phyloP scores from a whole-genome alignment of 1,284 basidiomycete genomes.

The Leccinum colubrinum region DNA sequence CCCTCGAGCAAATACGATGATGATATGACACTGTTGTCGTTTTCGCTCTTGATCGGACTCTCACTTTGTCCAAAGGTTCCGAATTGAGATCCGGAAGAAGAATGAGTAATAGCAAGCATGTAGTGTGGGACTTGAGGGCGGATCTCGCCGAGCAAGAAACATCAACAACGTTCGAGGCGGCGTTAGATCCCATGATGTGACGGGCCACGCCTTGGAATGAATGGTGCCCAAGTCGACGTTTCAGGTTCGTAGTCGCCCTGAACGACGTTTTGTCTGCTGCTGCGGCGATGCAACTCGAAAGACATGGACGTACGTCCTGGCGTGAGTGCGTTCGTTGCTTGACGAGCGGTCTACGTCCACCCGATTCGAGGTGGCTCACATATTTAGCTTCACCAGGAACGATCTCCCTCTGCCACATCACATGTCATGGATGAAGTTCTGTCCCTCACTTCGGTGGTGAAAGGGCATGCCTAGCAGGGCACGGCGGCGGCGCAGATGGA shows the following conservation, averaged over 20 bases:
- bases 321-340: slow-evolving; percentile 1
- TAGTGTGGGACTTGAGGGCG: slow-evolving; percentile 25
- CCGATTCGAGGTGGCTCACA: not conserved
- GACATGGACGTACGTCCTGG: not conserved
- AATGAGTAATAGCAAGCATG: not conserved
- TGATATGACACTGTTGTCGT: not conserved
- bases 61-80: slow-evolving; percentile 21
- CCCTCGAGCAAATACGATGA: slow-evolving; percentile 7
- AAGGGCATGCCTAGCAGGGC: not conserved
- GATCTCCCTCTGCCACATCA: not conserved
- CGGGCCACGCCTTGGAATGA: not conserved
- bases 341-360: not conserved
- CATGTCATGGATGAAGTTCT: slow-evolving; percentile 1
- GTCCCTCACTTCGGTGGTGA: not conserved
- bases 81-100: slow-evolving; percentile 27
- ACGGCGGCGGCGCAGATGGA: not conserved
- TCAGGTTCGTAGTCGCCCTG: slow-evolving; percentile 5
- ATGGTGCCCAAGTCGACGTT: slow-evolving; percentile 14
- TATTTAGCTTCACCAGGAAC: not conserved
- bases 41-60: slow-evolving; percentile 19
- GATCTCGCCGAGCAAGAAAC: slow-evolving; percentile 23
- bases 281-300: slow-evolving; percentile 9
- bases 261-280: slow-evolving; percentile 3
- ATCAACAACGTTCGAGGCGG: slow-evolving; percentile 18
- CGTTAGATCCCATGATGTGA: slow-evolving; percentile 12